phyloP scores from a whole-genome alignment of 805 yeast genomes.

The Candida nitratophila region DNA sequence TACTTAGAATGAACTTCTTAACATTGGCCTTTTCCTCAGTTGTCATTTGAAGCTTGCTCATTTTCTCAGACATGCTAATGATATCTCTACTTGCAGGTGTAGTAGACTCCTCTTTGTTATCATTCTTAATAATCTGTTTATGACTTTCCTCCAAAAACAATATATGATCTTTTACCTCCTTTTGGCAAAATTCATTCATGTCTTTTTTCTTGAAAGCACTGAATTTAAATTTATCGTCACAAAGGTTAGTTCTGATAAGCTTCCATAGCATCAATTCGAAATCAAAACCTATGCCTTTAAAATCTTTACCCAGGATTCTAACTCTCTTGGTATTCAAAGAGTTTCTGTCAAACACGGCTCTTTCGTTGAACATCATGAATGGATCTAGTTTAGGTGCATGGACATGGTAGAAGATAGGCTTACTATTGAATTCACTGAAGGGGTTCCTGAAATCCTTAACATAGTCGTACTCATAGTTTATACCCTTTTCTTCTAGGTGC shows the following conservation, averaged over 20 bases:
- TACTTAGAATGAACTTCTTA: too few relatives aligned
- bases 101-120: not conserved
- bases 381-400: constrained; percentile 45
- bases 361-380: constrained; percentile 20
- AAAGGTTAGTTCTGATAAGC: constrained; percentile 13
- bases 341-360: constrained; percentile 6
- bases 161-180: constrained; percentile 14
- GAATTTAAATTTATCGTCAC: constrained; percentile 12
- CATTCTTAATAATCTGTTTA: not conserved
- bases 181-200: constrained; percentile 11
- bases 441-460: constrained; percentile 10
- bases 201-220: constrained; percentile 15
- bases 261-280: constrained; percentile 18
- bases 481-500: constrained; percentile 1
- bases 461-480: constrained; percentile 5
- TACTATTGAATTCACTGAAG: constrained; percentile 11
- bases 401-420: constrained; percentile 30
- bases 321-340: constrained; percentile 3
- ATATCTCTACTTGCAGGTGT: not conserved
- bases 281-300: constrained; percentile 11
- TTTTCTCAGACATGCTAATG: not conserved
- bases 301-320: constrained; percentile 17
- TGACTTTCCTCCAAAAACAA: constrained; percentile 13
- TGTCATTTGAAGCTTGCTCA: not conserved
- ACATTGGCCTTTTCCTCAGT: not conserved